phyloP scores from a whole-genome alignment of 2,329 filamentous ascomycete species.

The Claviceps lovelessii region DNA sequence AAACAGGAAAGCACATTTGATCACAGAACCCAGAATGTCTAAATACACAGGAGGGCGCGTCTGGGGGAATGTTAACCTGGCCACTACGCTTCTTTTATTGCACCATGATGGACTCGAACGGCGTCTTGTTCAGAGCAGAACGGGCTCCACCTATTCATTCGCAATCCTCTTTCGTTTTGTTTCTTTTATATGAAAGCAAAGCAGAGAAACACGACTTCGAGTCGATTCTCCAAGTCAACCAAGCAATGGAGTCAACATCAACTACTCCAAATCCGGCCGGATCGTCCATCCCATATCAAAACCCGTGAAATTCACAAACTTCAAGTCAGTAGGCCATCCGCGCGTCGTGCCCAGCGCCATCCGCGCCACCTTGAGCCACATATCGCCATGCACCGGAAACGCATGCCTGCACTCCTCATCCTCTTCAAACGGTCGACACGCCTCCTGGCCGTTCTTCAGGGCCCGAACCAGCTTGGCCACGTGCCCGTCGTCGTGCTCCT shows the following conservation, averaged over 20 bases:
- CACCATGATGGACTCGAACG: too few species aligned
- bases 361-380: neutral
- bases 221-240: too few species aligned
- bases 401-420: slow-evolving; percentile 9
- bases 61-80: too few species aligned
- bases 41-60: too few species aligned
- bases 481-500: slow-evolving; percentile 21
- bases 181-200: too few species aligned
- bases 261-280: neutral
- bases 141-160: too few species aligned
- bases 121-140: too few species aligned
- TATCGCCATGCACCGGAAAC: neutral
- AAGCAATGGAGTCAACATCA: neutral
- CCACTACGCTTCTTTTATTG: too few species aligned
- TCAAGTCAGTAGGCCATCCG: neutral
- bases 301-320: neutral
- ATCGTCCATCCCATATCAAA: neutral
- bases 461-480: slow-evolving; percentile 21
- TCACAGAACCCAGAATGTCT: too few species aligned
- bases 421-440: slow-evolving; percentile 6
- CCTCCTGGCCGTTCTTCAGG: slow-evolving; percentile 17
- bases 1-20: too few species aligned
- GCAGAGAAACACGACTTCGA: too few species aligned
- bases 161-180: too few species aligned
- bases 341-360: neutral